These are phyloP conservation scores for Pythium angustatum DNA, from an alignment of 352 stramenopile genomes.

Conservation along the genomic window DNA sequence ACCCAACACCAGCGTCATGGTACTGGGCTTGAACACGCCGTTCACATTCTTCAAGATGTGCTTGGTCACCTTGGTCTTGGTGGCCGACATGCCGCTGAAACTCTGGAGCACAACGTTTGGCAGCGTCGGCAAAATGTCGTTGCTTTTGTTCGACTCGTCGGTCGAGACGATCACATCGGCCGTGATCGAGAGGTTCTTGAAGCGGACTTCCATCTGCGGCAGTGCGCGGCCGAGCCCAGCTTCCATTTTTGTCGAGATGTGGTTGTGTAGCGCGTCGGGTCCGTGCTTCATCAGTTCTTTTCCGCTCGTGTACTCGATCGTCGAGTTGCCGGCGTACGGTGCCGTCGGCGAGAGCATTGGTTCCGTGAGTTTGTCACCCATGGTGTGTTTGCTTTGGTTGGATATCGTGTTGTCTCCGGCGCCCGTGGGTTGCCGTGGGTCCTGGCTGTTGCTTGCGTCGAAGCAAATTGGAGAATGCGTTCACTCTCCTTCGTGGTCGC, in stretches of 20 bases:
- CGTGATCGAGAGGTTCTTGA: slow-evolving; percentile 44
- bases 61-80: slow-evolving; percentile 40
- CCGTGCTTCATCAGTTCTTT: slow-evolving; percentile 18
- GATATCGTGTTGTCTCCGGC: not conserved
- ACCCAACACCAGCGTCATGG: slow-evolving; percentile 51
- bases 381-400: not conserved
- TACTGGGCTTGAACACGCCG: slow-evolving; percentile 44
- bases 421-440: too few relatives aligned
- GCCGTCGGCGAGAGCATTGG: not conserved
- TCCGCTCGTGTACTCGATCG: slow-evolving; percentile 1
- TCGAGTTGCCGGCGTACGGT: not conserved
- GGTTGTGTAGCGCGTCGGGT: slow-evolving; percentile 36
- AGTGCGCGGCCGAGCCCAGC: slow-evolving; percentile 38
- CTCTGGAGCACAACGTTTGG: slow-evolving; percentile 43
- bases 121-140: slow-evolving; percentile 44
- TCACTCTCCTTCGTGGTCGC: not conserved
- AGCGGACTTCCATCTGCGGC: slow-evolving; percentile 61
- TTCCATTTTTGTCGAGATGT: slow-evolving; percentile 44
- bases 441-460: not conserved
- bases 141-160: slow-evolving; percentile 22
- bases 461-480: slow-evolving; percentile 8
- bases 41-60: slow-evolving; percentile 45
- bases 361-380: not conserved
- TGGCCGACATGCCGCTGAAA: slow-evolving; percentile 33
- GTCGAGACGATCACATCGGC: slow-evolving; percentile 45